A percentile compares a stretch with the other conserved stretches of the same genome.
These are phyloP conservation scores for Alternaria hordeiaustralica DNA, from an alignment of 2,329 filamentous ascomycete genomes.

Conservation along the genomic window DNA sequence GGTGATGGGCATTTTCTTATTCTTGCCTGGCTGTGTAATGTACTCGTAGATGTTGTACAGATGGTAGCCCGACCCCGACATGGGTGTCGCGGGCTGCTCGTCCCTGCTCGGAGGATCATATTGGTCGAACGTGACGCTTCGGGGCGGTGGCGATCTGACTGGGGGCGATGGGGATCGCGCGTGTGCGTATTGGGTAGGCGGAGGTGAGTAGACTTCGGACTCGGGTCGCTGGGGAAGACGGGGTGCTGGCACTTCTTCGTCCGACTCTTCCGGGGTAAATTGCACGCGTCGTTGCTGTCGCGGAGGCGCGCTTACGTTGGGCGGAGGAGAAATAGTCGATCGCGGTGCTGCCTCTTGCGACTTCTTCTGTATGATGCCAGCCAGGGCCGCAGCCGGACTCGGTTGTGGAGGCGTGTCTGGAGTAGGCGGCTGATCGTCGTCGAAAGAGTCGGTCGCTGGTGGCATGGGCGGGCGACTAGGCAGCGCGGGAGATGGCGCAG, in stretches of 20 bases:
- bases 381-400: conserved; percentile 66
- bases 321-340: conserved; percentile 55
- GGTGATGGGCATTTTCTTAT: conserved; percentile 98
- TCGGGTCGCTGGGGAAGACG: conserved; percentile 67
- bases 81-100: conserved; percentile 44
- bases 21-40: conserved; percentile 94
- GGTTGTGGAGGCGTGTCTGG: conserved; percentile 55
- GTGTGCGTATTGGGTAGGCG: conserved; percentile 50
- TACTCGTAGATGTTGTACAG: conserved; percentile 98
- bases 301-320: conserved; percentile 56
- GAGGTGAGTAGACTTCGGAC: conserved; percentile 62
- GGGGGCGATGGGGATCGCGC: conserved; percentile 50
- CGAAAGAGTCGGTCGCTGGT: conserved; percentile 53
- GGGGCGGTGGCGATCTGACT: conserved; percentile 47
- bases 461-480: conserved; percentile 48
- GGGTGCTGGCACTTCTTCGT: conserved; percentile 67
- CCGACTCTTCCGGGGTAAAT: conserved; percentile 71
- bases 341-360: conserved; percentile 48
- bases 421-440: conserved; percentile 52
- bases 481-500: conserved; percentile 55
- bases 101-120: conserved; percentile 51
- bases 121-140: conserved; percentile 47
- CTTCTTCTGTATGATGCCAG: conserved; percentile 59
- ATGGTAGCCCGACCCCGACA: conserved; percentile 81
- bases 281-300: conserved; percentile 59